Percentiles rank a stretch among this genome's conserved stretches.
Conservation (phyloP, 768 basidiomycete species). For the Chalciporus sphaerocephalus region DNA sequence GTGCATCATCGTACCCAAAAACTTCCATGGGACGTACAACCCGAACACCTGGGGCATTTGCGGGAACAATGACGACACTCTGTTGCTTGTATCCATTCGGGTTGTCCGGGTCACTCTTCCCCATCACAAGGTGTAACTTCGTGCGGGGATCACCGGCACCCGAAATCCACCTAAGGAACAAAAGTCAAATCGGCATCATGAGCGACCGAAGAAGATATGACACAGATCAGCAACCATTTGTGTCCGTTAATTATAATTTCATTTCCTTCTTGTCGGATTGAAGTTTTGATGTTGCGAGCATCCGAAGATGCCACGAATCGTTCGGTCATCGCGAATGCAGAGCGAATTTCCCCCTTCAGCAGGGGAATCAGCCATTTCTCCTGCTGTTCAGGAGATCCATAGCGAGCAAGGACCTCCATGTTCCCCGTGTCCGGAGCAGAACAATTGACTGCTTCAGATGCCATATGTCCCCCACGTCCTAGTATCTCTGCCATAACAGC, state of each 20-base stretch:
- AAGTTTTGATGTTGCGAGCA: constrained; percentile 91
- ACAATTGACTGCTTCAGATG: constrained; percentile 87
- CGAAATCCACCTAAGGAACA: constrained; percentile 79
- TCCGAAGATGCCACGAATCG: constrained; percentile 90
- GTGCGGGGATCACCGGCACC: constrained; percentile 93
- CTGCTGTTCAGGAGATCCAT: constrained; percentile 89
- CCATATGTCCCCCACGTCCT: constrained; percentile 77
- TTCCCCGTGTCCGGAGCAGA: constrained; percentile 97
- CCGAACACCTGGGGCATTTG: constrained; percentile 80
- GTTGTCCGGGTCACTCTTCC: constrained; percentile 87
- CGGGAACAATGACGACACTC: constrained; percentile 92
- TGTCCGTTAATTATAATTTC: constrained; percentile 93
- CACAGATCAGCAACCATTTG: constrained; percentile 68
- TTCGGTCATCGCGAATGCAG: constrained; percentile 97
- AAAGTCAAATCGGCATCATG: constrained; percentile 10
- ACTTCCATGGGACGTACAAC: constrained; percentile 91
- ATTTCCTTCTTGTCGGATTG: constrained; percentile 76
- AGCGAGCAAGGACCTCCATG: constrained; percentile 97
- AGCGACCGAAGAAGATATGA: constrained; percentile 4
- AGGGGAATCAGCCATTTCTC: constrained; percentile 85
- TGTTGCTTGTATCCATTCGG: constrained; percentile 76
- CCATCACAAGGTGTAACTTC: constrained; percentile 88
- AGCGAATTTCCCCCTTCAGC: constrained; percentile 88
- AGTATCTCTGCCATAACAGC: constrained; percentile 96
- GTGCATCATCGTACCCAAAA: constrained; percentile 92